Evolutionary conservation across 306 rosid genomes (phyloP), one percentile per base, ranked within the genome.

Genomic region (Ammopiptanthus mongolicus): DNA sequence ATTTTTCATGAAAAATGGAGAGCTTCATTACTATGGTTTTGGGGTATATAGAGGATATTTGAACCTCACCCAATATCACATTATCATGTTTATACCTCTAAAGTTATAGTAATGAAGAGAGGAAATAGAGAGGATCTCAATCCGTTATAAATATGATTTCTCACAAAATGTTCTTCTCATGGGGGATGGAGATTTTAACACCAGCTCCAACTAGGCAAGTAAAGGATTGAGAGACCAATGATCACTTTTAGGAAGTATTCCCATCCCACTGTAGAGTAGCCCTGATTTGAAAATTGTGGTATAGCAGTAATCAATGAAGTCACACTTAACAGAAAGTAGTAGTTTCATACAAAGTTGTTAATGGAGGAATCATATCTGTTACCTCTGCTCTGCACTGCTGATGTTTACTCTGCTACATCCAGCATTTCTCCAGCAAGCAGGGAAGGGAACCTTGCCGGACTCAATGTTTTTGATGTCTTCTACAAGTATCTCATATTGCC

Each of bases 381-480:
- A 88, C 91, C 89, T 86, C 23, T 46, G 29, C 37, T 85, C 79
- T 59, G 79, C 80, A 64, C 25, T 63, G 71, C 57, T 25, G 77
- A 71, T 78, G 77, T 29, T 77, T 56, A 13, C 66, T 73, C n/a
- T 74, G 76, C 53, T 42, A 14, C 82, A 65, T 66, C 55, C 78
- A 25, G 47, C 74, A 50, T 51, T 67, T 70, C 48, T 76, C 75
- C 14, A 46, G 62, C 84, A 89, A 59, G 52, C 71, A 44, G 90
- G 91, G 63, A 83, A 68, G 33, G 92, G 88, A 71, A 86, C 86
- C 75, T 91, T 81, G 66, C 91, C 92, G 22, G 95, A 83, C 29
- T 89, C 95, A 34, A 87, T 91, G 84, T 80, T 57, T 56, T 84
- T 72, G 61, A 89, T 89, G 79, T 89, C 92, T 19, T 81, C 87